Evolutionary conservation across 805 yeast genomes (phyloP).

Genomic region (Debaryomyces castellii): DNA sequence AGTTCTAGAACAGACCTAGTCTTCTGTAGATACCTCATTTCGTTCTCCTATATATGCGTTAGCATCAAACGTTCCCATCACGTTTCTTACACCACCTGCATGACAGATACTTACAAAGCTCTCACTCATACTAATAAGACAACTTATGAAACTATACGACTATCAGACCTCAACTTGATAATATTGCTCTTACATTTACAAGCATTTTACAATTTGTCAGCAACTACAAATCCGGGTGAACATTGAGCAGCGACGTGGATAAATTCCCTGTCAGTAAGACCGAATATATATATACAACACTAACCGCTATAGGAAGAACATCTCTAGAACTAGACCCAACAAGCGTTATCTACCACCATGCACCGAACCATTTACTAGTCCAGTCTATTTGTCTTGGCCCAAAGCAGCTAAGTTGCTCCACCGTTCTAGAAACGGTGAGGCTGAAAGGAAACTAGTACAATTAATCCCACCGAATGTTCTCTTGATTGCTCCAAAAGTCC

Average conservation of each 20-base stretch:
- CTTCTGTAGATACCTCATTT: constrained; percentile 16
- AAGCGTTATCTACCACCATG: no score
- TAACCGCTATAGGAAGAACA: no score
- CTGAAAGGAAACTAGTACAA: background rate
- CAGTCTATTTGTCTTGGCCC: no score
- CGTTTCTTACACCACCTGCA: background rate
- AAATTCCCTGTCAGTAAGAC: background rate
- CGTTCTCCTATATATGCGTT: background rate
- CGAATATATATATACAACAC: no score
- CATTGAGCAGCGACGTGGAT: background rate
- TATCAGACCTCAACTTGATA: no score
- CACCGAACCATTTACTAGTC: no score
- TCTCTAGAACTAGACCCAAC: no score
- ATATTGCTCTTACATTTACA: no score
- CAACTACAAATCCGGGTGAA: background rate
- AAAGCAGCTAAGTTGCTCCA: background rate
- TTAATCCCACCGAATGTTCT: background rate
- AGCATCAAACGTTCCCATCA: background rate
- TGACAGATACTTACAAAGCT: background rate
- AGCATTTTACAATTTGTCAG: background rate
- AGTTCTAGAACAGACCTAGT: constrained; percentile 30
- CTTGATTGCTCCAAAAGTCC: background rate
- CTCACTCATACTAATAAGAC: background rate
- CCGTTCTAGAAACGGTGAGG: background rate
- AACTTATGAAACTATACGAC: no score